Evolutionary conservation across 768 basidiomycete genomes (phyloP).

Genomic region (Termitomyces sp.): DNA sequence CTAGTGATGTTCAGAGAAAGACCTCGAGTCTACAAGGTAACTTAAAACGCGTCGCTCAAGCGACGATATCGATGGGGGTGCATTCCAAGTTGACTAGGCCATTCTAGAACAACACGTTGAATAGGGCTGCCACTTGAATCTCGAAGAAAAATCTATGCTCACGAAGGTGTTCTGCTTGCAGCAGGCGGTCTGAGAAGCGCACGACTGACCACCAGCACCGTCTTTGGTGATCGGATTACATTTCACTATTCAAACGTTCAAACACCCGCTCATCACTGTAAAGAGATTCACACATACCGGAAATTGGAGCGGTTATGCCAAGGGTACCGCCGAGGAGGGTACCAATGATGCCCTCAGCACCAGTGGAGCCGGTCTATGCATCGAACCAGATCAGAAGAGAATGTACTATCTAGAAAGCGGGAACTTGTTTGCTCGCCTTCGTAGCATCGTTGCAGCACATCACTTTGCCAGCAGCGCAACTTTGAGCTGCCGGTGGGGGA

Average conservation of each 20-base stretch:
- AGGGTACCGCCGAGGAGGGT: not conserved
- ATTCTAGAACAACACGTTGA: not conserved
- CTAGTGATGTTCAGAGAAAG: not conserved
- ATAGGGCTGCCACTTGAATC: not conserved
- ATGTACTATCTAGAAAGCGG: too few relatives aligned
- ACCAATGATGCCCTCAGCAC: not conserved
- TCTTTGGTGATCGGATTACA: not conserved
- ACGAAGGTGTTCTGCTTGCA: not conserved
- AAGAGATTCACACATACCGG: not conserved
- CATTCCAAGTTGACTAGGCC: not conserved
- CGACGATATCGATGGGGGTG: not conserved
- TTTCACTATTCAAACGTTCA: not conserved
- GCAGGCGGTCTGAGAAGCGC: not conserved
- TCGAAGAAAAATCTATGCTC: not conserved
- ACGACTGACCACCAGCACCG: not conserved
- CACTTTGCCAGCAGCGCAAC: not conserved
- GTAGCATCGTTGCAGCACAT: not conserved
- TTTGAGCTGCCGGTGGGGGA: too few relatives aligned
- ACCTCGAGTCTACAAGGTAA: too few relatives aligned
- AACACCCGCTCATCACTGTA: too few relatives aligned
- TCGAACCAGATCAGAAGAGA: not conserved
- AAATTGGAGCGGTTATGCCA: not conserved
- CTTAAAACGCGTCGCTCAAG: not conserved
- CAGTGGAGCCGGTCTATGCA: not conserved
- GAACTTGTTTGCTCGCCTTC: not conserved